Evolutionary conservation across 2,329 filamentous ascomycete species (phyloP).

Genomic region (Fusarium drepaniforme): DNA sequence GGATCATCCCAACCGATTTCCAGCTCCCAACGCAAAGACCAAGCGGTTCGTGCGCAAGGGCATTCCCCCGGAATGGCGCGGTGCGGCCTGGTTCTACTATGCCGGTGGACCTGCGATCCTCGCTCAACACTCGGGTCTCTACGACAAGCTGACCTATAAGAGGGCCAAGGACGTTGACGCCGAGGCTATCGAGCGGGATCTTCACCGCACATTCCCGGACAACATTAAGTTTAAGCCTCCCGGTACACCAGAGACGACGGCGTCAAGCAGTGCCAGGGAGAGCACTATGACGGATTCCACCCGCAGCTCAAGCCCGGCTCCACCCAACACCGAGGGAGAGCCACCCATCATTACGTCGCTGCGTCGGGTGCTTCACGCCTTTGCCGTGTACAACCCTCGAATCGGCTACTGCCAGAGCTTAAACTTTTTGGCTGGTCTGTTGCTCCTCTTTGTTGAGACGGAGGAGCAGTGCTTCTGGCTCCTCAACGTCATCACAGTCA

Average conservation of each 20-base stretch:
- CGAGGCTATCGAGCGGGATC: conserved; percentile 92
- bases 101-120: conserved; percentile 87
- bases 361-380: conserved; percentile 87
- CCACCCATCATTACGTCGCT: conserved; percentile 84
- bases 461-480: conserved; percentile 96
- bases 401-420: conserved; percentile 97
- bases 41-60: conserved; percentile 94
- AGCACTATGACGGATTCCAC: conserved; percentile 52
- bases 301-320: conserved; percentile 51
- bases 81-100: conserved; percentile 98
- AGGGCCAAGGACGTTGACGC: conserved; percentile 78
- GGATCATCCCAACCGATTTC: conserved; percentile 80
- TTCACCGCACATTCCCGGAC: conserved; percentile 95
- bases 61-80: conserved; percentile 92
- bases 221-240: conserved; percentile 88
- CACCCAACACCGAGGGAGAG: conserved; percentile 63
- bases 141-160: conserved; percentile 75
- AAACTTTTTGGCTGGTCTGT: conserved; percentile 91
- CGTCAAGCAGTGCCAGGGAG: conserved; percentile 47
- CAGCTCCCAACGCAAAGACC: conserved; percentile 82
- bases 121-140: conserved; percentile 81
- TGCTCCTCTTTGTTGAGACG: conserved; percentile 87
- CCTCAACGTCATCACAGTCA: conserved; percentile 89
- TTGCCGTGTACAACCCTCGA: conserved; percentile 88
- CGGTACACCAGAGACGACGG: conserved; percentile 48